Conservation (phyloP, 2,329 filamentous ascomycete genomes). For the Bretziella fagacearum region DNA sequence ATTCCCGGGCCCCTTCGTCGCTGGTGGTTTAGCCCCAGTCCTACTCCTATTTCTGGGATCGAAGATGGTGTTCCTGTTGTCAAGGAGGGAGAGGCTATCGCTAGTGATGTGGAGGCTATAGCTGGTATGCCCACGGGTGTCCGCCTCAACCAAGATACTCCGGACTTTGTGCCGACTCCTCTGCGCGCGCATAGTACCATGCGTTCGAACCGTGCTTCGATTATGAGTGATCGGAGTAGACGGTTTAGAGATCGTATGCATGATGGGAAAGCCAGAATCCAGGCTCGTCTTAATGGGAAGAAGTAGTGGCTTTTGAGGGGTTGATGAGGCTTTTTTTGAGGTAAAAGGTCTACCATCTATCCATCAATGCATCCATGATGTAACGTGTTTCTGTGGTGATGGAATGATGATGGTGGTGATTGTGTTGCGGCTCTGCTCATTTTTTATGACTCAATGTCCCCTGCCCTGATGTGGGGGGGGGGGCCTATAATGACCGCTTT, state of each 20-base stretch:
- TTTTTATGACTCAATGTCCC: too few species aligned
- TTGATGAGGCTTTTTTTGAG: too few species aligned
- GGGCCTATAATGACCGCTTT: too few species aligned
- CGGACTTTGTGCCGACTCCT: conserved; percentile 9
- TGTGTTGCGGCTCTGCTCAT: too few species aligned
- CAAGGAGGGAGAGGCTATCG: not conserved
- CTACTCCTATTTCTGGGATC: not conserved
- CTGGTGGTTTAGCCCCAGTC: conserved; percentile 7
- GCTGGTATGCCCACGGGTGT: not conserved
- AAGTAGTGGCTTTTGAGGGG: too few species aligned
- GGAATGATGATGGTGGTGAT: too few species aligned
- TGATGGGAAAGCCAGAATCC: conserved; percentile 6
- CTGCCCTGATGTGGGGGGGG: too few species aligned
- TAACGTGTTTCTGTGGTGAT: too few species aligned
- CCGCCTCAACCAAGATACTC: conserved; percentile 4
- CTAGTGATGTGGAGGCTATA: not conserved
- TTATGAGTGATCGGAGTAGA: conserved; percentile 11
- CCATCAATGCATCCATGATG: too few species aligned
- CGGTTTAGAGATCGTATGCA: conserved; percentile 7
- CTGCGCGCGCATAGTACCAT: conserved; percentile 11
- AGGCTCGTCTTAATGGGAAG: conserved; percentile 1
- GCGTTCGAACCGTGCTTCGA: conserved; percentile 13
- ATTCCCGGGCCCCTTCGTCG: conserved; percentile 10
- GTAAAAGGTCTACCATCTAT: too few species aligned
- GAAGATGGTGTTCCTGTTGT: not conserved